A percentile compares a stretch with the other conserved stretches of the same genome.
Evolutionary conservation across 2,329 filamentous ascomycete genomes (phyloP).

Genomic region (Hypomyces perniciosus): DNA sequence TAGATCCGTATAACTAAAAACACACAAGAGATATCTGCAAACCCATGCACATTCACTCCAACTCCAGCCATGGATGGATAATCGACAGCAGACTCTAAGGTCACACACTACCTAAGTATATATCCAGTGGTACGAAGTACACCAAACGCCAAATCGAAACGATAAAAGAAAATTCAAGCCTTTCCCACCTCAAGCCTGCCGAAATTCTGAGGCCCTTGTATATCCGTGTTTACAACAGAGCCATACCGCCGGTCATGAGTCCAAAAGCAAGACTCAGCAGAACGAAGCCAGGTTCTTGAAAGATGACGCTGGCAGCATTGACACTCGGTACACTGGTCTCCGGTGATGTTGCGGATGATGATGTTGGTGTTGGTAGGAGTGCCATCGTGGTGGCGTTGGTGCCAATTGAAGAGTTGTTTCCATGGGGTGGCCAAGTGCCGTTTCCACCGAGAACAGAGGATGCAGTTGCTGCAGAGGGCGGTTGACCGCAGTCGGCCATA

Average conservation of each 20-base stretch:
- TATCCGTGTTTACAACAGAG: constrained; percentile 10
- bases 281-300: constrained; percentile 18
- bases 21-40: too few relatives aligned
- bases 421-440: constrained; percentile 35
- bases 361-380: neutral
- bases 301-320: constrained; percentile 16
- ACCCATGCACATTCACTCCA: too few relatives aligned
- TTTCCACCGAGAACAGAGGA: neutral
- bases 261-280: constrained; percentile 20
- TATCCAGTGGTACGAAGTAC: neutral
- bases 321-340: constrained; percentile 2
- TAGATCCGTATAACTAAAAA: too few relatives aligned
- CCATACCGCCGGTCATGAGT: constrained; percentile 21
- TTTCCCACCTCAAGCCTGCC: neutral
- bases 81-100: neutral
- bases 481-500: neutral
- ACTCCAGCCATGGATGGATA: too few relatives aligned
- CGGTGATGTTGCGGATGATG: neutral
- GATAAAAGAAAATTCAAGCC: neutral
- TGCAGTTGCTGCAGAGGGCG: neutral
- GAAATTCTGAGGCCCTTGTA: neutral
- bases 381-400: neutral
- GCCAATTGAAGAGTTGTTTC: constrained; percentile 40
- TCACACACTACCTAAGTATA: too few relatives aligned
- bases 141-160: too few relatives aligned